Evolutionary conservation across 2,329 filamentous ascomycete species (phyloP), one percentile per base, ranked within the genome.

Genomic region (Monosporascus sp.): DNA sequence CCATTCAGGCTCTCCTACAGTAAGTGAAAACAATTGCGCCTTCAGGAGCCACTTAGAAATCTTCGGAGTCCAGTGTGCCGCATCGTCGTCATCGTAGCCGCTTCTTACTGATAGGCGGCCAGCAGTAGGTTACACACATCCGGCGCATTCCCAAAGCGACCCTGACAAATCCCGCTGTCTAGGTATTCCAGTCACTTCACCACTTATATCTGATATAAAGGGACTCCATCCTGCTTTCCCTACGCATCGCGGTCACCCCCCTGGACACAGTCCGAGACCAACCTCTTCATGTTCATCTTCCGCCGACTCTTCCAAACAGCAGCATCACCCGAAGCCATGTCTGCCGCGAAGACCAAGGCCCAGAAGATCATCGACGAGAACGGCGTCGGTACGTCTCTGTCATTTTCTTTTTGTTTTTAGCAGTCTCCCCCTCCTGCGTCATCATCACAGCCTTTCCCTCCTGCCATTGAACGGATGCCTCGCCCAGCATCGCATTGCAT

Each of bases 351-450:
- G 76, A 80, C 82, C 59, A 95, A 95, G 75, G 90, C 89, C 57
- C 85, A 96, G 74, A 73, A 79, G 67, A 86, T 97, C 76, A 96
- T 97, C 73, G 84, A 94, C 74, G 86, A 92, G 69, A 94, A 96
- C 77, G 76, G 84, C 65, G 91, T 96, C 72, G 86, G 87, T 90
- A 79, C 52, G 86, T 76, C 22, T 7, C 7, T 22, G 36, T 26
- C 43, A 22, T 38, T 38, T 20, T n/a, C 17, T 31, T 26, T 7
- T 38, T 20, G 9, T 36, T 20, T 14, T 45, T 41, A 22, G 22
- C 52, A 37, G 24, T 47, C 38, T 48, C 56, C 41, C 36, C 22
- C 19, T 51, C 45, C 22, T 41, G 34, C 31, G 5, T 37, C 36
- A 3, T 40, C n/a, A 51, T 52, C 46, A 40, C n/a, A 17, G 36